These are phyloP conservation scores for Podaxis sp. DNA, from an alignment of 768 basidiomycete genomes.

Conservation along the genomic window DNA sequence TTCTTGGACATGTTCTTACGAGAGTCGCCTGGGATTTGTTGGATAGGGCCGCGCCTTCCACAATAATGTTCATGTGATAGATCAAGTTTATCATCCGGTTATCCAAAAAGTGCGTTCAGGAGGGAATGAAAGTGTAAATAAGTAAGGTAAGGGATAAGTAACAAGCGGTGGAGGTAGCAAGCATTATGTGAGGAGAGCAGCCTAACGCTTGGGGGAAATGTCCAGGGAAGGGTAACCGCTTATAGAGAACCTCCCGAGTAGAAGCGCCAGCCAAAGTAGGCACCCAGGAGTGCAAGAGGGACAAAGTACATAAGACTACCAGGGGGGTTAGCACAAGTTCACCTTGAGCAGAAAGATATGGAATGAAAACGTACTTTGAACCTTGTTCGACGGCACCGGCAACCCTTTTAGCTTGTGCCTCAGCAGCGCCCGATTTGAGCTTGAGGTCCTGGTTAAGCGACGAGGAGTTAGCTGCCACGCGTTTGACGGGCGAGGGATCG, in stretches of 20 bases:
- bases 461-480: constrained; percentile 4
- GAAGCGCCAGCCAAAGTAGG: constrained; percentile 86
- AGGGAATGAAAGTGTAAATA: constrained; percentile 11
- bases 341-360: constrained; percentile 7
- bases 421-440: constrained; percentile 51
- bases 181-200: neutral
- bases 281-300: constrained; percentile 76
- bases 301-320: constrained; percentile 79
- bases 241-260: constrained; percentile 55
- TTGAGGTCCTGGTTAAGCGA: constrained; percentile 42
- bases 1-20: neutral
- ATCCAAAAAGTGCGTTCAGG: constrained; percentile 7
- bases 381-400: constrained; percentile 59
- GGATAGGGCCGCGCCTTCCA: neutral
- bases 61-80: constrained; percentile 7
- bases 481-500: constrained; percentile 7
- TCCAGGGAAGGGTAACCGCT: constrained; percentile 17
- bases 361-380: constrained; percentile 54
- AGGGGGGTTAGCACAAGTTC: constrained; percentile 15
- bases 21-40: neutral
- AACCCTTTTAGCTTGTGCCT: constrained; percentile 44
- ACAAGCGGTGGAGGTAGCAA: constrained; percentile 14
- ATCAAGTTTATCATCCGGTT: constrained; percentile 1
- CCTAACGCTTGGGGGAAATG: constrained; percentile 11
- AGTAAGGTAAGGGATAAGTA: constrained; percentile 12